phyloP scores from a whole-genome alignment of 1,139 yeast genomes.

The Hanseniaspora gamundiae region DNA sequence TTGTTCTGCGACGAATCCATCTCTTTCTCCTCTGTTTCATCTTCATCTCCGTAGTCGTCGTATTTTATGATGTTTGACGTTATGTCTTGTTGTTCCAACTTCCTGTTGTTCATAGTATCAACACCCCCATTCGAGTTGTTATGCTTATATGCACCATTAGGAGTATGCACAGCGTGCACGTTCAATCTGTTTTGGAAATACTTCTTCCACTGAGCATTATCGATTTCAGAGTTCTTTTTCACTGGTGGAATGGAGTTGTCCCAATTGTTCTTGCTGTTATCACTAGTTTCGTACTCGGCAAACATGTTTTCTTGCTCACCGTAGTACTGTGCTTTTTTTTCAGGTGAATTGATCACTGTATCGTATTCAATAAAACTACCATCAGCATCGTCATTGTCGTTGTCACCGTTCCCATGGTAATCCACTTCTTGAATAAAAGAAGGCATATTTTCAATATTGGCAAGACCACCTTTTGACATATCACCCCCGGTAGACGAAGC shows the following conservation, averaged over 20 bases:
- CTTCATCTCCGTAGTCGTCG: not conserved
- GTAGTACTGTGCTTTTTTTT: not conserved
- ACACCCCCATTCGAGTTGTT: not conserved
- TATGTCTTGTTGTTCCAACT: not conserved
- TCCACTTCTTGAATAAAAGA: not conserved
- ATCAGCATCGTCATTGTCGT: not conserved
- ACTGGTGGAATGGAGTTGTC: not conserved
- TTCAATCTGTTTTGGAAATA: not conserved
- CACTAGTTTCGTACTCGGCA: not conserved
- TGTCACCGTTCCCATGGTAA: not conserved
- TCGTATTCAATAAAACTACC: not conserved
- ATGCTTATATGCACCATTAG: not conserved
- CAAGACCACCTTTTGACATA: not conserved
- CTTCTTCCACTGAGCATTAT: conserved; percentile 1
- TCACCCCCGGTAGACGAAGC: too few species aligned
- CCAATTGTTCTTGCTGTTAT: not conserved
- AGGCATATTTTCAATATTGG: not conserved
- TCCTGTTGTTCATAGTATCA: not conserved
- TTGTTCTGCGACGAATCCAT: not conserved
- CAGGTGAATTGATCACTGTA: conserved; percentile 1
- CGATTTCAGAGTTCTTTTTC: not conserved
- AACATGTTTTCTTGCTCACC: not conserved
- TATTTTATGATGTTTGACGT: not conserved
- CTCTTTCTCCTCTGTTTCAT: not conserved
- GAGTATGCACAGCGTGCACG: not conserved